Evolutionary conservation across 1,284 basidiomycete species (phyloP), one percentile per base, ranked within the genome.

Genomic region (Ganoderma lingzhi): DNA sequence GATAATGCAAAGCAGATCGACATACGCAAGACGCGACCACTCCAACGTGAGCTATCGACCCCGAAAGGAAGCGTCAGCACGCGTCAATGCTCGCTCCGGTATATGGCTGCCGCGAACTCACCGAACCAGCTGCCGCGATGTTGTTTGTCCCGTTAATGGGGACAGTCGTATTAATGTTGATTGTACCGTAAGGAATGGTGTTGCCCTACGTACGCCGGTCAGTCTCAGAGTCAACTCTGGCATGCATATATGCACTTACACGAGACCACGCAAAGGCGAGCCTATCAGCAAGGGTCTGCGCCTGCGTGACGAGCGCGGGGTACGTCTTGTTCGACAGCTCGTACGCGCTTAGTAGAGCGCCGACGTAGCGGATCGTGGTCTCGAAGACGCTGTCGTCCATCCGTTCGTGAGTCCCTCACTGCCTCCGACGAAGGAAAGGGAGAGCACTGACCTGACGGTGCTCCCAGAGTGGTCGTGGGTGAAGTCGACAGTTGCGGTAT

Each of bases 301-400:
- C 92, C 75, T 91, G 89, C 28, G 86, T 79, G 3, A 94, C 80
- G 48, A 94, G 82, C 15, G 82, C 77, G 0, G 82, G 80, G 71
- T 86, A 81, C 65, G 87, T 76, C 76, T 88, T 80, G 12, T 89
- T 90, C 60, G 90, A 93, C 30, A 98, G 86, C 78, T 97, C 96
- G 78, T 94, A 96, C 0, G 96, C 91, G 61, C 92, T 93, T 32
- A 98, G 79, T 41, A 91, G 80, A 4, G 89, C 88, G 9, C 85
- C 91, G 2, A 92, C 78, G 85, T 87, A 96, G 17, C 96, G 93
- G 71, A 98, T 98, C 0, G 91, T 94, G 0, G 94, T 96, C 82
- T 97, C 96, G 76, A 97, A 97, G 3, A 96, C 84, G 64, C 93
- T 92, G 70, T 48, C 37, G 37, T 35, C 10, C 0, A 14, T 23